Evolutionary conservation across 176 grass and related monocot genomes (phyloP).

Genomic region (Triticum turgidum): DNA sequence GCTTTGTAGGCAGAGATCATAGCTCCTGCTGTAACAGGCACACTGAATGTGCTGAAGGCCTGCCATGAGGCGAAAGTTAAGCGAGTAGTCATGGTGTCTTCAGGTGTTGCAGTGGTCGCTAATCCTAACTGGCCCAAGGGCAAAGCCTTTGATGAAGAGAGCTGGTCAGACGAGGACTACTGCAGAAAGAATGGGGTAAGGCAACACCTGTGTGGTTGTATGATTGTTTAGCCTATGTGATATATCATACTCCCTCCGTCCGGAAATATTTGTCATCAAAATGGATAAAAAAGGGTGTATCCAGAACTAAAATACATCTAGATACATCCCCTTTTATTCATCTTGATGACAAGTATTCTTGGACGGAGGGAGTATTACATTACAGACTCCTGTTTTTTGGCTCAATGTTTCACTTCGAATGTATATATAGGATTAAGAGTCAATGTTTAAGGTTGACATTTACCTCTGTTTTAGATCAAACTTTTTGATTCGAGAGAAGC

Average conservation of each 20-base stretch:
- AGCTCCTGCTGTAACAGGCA: slow-evolving; percentile 72
- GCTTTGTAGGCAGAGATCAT: slow-evolving; percentile 55
- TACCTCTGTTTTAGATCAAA: neutral
- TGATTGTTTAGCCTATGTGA: too few relatives aligned
- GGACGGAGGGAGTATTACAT: neutral
- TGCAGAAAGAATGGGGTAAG: slow-evolving; percentile 73
- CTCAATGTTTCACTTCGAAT: neutral
- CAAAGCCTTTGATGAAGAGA: slow-evolving; percentile 61
- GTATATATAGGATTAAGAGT: neutral
- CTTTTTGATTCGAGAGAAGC: neutral
- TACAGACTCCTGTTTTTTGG: neutral
- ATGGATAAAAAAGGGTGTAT: too few relatives aligned
- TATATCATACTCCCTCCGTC: too few relatives aligned
- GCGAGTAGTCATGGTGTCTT: slow-evolving; percentile 73
- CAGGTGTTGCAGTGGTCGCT: slow-evolving; percentile 12
- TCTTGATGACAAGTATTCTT: too few relatives aligned
- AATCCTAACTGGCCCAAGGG: slow-evolving; percentile 66
- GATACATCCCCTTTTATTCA: too few relatives aligned
- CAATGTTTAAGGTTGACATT: neutral
- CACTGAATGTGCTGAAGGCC: slow-evolving; percentile 78
- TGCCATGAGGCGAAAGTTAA: slow-evolving; percentile 64
- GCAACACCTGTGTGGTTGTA: neutral
- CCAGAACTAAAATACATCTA: too few relatives aligned
- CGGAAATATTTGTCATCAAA: too few relatives aligned
- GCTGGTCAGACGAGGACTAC: slow-evolving; percentile 63